These are phyloP conservation scores for Ajuga chamaepitys DNA, from an alignment of 257 asterid genomes.

Conservation along the genomic window DNA sequence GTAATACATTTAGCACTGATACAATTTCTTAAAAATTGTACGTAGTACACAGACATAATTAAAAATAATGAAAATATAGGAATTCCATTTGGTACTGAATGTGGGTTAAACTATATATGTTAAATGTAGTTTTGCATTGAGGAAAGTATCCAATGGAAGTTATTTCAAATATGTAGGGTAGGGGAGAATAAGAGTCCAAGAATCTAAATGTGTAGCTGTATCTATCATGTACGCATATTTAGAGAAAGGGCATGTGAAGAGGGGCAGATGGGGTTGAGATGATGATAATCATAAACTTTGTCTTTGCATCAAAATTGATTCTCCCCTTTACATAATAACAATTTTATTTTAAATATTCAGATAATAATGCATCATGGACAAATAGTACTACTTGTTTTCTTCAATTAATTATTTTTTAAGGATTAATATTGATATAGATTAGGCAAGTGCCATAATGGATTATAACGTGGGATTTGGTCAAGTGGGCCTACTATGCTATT, in stretches of 20 bases:
- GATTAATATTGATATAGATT: neutral
- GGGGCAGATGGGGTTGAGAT: slow-evolving; percentile 21
- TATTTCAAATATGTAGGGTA: slow-evolving; percentile 14
- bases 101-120: no score
- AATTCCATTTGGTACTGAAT: no score
- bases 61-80: no score
- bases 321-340: neutral
- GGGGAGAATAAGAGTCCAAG: slow-evolving; percentile 31
- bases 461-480: slow-evolving; percentile 24
- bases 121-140: neutral
- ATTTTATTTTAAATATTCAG: no score
- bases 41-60: no score
- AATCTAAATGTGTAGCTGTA: slow-evolving; percentile 26
- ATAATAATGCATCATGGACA: slow-evolving; percentile 10
- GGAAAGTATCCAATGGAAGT: slow-evolving; percentile 17
- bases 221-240: slow-evolving; percentile 31
- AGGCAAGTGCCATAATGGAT: slow-evolving; percentile 22
- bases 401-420: neutral
- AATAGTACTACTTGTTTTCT: slow-evolving; percentile 10
- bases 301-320: slow-evolving; percentile 22
- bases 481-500: slow-evolving; percentile 12
- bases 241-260: slow-evolving; percentile 46
- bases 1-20: no score
- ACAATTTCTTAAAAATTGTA: no score
- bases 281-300: slow-evolving; percentile 27